Evolutionary conservation across 805 yeast species (phyloP).

Genomic region (Starmera quercuum): DNA sequence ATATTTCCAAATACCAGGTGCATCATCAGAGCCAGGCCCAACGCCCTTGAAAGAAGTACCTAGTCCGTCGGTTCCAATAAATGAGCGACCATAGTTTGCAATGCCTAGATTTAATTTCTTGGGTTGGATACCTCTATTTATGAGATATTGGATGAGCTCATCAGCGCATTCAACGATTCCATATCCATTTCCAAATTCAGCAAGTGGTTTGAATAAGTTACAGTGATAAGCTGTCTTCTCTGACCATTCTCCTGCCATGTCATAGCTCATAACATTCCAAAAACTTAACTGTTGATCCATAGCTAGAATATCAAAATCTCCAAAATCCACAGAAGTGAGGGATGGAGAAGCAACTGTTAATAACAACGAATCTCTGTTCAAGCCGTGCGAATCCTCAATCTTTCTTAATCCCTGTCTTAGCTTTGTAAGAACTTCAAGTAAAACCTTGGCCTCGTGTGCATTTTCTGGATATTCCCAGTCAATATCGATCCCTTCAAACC

Average conservation of each 20-base stretch:
- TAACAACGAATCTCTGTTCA: slow-evolving; percentile 25
- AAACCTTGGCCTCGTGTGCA: slow-evolving; percentile 33
- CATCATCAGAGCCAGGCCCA: slow-evolving; percentile 36
- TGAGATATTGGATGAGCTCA: slow-evolving; percentile 37
- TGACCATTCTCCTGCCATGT: slow-evolving; percentile 78
- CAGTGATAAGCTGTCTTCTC: slow-evolving; percentile 56
- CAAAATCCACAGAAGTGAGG: slow-evolving; percentile 35
- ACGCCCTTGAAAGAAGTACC: slow-evolving; percentile 38
- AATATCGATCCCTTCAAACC: slow-evolving; percentile 85
- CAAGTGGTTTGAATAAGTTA: slow-evolving; percentile 38
- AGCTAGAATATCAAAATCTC: slow-evolving; percentile 34
- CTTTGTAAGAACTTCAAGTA: slow-evolving; percentile 33
- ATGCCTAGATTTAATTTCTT: slow-evolving; percentile 68
- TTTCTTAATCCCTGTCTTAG: slow-evolving; percentile 33
- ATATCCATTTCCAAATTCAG: too few species aligned
- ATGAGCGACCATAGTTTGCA: slow-evolving; percentile 76
- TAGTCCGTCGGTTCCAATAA: slow-evolving; percentile 31
- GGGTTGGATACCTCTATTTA: slow-evolving; percentile 33
- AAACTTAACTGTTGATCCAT: slow-evolving; percentile 54
- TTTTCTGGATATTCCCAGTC: slow-evolving; percentile 89
- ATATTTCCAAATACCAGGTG: slow-evolving; percentile 46
- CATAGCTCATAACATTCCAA: slow-evolving; percentile 92
- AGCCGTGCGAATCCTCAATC: slow-evolving; percentile 24
- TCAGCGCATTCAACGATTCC: slow-evolving; percentile 32
- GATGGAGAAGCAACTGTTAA: slow-evolving; percentile 79